Evolutionary conservation across 257 asterid species (phyloP).

Genomic region (Jacaranda copaia): DNA sequence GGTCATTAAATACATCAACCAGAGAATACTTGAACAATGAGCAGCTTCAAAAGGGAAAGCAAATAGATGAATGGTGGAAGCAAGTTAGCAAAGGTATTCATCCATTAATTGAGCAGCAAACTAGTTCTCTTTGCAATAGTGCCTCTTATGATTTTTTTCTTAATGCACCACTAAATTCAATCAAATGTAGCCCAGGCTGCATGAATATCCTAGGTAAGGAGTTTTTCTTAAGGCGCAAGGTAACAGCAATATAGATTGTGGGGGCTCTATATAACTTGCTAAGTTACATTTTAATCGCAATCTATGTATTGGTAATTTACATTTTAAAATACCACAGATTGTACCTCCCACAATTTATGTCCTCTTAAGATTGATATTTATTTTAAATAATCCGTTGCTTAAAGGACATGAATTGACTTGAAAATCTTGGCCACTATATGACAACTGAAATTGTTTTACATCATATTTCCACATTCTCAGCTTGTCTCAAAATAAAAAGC

Average conservation of each 20-base stretch:
- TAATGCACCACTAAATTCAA: slow-evolving; percentile 19
- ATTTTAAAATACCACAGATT: background rate
- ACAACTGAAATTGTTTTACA: background rate
- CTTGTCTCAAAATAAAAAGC: background rate
- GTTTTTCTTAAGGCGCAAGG: slow-evolving; percentile 10
- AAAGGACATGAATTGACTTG: slow-evolving; percentile 28
- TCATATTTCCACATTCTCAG: background rate
- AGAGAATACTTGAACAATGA: slow-evolving; percentile 92
- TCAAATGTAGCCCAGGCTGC: slow-evolving; percentile 21
- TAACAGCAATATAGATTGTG: slow-evolving; percentile 10
- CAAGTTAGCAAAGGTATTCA: slow-evolving; percentile 89
- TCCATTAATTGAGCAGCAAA: slow-evolving; percentile 25
- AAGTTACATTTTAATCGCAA: slow-evolving; percentile 1
- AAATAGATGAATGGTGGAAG: slow-evolving; percentile 99
- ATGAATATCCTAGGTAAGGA: slow-evolving; percentile 23
- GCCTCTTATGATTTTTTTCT: slow-evolving; percentile 11
- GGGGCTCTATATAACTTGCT: slow-evolving; percentile 11
- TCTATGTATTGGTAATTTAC: background rate
- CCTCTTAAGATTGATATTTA: background rate
- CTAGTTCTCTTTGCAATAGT: background rate
- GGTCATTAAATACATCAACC: slow-evolving; percentile 86
- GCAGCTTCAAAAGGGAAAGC: slow-evolving; percentile 98
- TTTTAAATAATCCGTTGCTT: slow-evolving; percentile 20
- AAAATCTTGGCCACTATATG: background rate
- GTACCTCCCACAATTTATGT: background rate